Evolutionary conservation across 2,329 filamentous ascomycete species (phyloP).

Genomic region (Colletotrichum musicola): DNA sequence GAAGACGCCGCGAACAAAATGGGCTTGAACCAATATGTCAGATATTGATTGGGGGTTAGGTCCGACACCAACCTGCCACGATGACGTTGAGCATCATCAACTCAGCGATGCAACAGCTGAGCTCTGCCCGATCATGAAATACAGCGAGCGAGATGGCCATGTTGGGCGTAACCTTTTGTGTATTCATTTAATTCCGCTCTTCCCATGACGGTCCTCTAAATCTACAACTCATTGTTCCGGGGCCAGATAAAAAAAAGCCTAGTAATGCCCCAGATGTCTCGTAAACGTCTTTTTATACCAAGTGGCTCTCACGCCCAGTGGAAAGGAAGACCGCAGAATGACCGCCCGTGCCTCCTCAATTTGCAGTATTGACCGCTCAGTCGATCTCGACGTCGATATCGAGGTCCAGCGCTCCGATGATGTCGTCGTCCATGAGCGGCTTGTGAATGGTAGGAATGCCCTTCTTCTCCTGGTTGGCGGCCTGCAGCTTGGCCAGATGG

Average conservation of each 20-base stretch:
- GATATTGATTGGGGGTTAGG: too few species aligned
- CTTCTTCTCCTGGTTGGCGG: slow-evolving; percentile 68
- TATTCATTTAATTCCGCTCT: slow-evolving; percentile 22
- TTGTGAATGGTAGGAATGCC: slow-evolving; percentile 78
- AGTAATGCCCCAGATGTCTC: background rate
- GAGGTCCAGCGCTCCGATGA: slow-evolving; percentile 89
- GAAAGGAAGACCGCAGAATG: background rate
- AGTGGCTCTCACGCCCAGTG: background rate
- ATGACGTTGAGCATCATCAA: too few species aligned
- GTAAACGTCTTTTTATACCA: slow-evolving; percentile 5
- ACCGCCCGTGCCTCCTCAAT: background rate
- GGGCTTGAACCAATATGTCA: too few species aligned
- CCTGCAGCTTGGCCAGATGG: slow-evolving; percentile 66
- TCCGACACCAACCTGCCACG: too few species aligned
- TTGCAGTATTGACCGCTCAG: slow-evolving; percentile 35
- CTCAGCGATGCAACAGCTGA: too few species aligned
- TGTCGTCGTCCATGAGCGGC: slow-evolving; percentile 89
- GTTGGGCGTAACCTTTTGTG: background rate
- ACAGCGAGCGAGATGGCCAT: too few species aligned
- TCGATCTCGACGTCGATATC: slow-evolving; percentile 93
- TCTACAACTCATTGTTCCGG: slow-evolving; percentile 25
- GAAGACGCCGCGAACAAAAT: too few species aligned
- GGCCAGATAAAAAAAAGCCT: slow-evolving; percentile 1
- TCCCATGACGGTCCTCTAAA: slow-evolving; percentile 1
- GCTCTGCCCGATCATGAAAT: too few species aligned